phyloP scores from a whole-genome alignment of 371 early-diverging fungal genomes.

The Mucor mucedo region DNA sequence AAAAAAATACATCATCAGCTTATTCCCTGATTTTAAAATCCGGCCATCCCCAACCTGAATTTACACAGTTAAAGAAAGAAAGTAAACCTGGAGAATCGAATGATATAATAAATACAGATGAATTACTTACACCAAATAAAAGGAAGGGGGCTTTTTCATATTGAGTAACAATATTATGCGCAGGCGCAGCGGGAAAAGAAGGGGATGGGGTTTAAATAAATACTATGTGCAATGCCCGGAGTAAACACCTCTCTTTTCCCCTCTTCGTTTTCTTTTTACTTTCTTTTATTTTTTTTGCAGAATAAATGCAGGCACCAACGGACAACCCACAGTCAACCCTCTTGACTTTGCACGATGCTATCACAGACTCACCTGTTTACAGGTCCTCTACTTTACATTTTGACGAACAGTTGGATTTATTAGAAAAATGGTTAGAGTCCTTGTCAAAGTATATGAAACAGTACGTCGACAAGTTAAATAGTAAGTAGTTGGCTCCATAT shows the following conservation, averaged over 20 bases:
- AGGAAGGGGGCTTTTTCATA: too few species aligned
- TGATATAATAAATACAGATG: too few species aligned
- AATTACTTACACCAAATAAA: too few species aligned
- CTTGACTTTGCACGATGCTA: slow-evolving; percentile 66
- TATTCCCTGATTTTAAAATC: too few species aligned
- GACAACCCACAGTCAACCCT: slow-evolving; percentile 30
- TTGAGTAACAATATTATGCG: neutral
- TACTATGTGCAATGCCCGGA: neutral
- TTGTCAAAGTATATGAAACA: slow-evolving; percentile 50
- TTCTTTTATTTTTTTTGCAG: neutral
- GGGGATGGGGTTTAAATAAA: neutral
- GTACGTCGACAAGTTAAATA: slow-evolving; percentile 52
- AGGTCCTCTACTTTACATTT: slow-evolving; percentile 67
- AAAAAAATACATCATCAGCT: too few species aligned
- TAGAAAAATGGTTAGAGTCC: slow-evolving; percentile 68
- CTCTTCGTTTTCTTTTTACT: neutral
- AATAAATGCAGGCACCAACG: slow-evolving; percentile 15
- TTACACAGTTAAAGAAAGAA: too few species aligned
- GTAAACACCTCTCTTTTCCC: neutral
- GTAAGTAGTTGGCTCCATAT: slow-evolving; percentile 32
- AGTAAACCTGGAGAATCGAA: too few species aligned
- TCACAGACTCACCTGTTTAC: slow-evolving; percentile 73
- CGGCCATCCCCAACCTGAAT: too few species aligned
- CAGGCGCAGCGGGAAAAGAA: neutral
- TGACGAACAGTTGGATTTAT: slow-evolving; percentile 70